These are phyloP conservation scores for Mycena amicta DNA, from an alignment of 768 basidiomycete species.

Conservation along the genomic window DNA sequence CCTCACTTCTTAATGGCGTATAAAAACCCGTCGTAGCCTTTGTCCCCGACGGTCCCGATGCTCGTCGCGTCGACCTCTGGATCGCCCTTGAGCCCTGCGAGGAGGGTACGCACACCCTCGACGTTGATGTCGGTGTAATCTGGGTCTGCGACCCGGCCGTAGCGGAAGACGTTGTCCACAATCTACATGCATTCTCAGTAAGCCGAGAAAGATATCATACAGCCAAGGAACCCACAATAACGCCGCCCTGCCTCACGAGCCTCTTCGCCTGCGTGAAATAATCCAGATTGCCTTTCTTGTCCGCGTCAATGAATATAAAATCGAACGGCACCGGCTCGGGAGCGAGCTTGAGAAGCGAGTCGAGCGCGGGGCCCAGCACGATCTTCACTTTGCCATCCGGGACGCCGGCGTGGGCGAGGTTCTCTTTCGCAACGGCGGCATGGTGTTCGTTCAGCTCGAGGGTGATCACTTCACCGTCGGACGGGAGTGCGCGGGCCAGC, in stretches of 20 bases:
- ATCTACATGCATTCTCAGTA: conserved; percentile 28
- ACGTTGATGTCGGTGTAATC: conserved; percentile 14
- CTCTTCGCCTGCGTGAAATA: conserved; percentile 49
- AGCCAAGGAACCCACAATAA: conserved; percentile 40
- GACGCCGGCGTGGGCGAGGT: conserved; percentile 57
- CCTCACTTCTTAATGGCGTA: conserved; percentile 25
- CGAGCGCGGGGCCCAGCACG: conserved; percentile 53
- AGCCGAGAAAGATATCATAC: neutral
- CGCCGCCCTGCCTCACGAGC: conserved; percentile 44
- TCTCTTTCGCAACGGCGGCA: conserved; percentile 57
- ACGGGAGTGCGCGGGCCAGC: conserved; percentile 49
- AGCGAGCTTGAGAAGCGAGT: conserved; percentile 50
- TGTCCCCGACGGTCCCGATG: conserved; percentile 33
- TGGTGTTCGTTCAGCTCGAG: conserved; percentile 49
- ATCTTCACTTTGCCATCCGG: conserved; percentile 49
- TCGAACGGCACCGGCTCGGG: conserved; percentile 47
- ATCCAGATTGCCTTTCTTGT: conserved; percentile 43
- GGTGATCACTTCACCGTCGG: conserved; percentile 50
- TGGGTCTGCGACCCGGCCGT: conserved; percentile 34
- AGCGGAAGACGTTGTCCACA: conserved; percentile 45
- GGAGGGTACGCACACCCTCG: conserved; percentile 37
- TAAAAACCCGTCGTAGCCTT: conserved; percentile 37
- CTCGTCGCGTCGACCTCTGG: conserved; percentile 34
- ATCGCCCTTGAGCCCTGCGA: conserved; percentile 40
- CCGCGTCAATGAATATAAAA: conserved; percentile 56